These are phyloP conservation scores for Penicilliopsis zonata DNA, from an alignment of 495 filamentous ascomycete species.

Conservation along the genomic window DNA sequence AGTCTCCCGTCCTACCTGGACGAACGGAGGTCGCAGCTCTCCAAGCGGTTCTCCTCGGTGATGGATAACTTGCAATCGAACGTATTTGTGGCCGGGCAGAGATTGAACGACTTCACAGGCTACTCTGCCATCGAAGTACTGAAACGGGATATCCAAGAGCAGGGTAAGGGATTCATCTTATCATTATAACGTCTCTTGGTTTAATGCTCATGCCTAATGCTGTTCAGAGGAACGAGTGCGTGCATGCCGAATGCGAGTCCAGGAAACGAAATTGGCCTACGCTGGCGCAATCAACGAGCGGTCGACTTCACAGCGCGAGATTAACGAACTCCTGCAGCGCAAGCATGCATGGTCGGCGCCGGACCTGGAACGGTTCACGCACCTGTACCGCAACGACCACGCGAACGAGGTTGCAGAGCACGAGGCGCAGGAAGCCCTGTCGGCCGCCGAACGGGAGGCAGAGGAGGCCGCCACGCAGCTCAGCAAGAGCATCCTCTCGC, in stretches of 20 bases:
- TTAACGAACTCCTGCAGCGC: constrained; percentile 83
- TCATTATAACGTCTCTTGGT: not conserved
- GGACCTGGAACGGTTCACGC: constrained; percentile 91
- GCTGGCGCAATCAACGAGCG: constrained; percentile 65
- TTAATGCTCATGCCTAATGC: constrained; percentile 2
- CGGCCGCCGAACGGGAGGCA: constrained; percentile 61
- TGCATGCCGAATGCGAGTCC: constrained; percentile 50
- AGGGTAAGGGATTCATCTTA: constrained; percentile 32
- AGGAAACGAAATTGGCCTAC: constrained; percentile 60
- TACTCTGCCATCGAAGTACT: constrained; percentile 87
- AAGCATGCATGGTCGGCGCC: constrained; percentile 82
- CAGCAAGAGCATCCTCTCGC: constrained; percentile 65
- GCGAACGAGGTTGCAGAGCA: constrained; percentile 80
- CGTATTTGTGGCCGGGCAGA: constrained; percentile 71
- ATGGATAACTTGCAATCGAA: constrained; percentile 88
- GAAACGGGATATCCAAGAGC: constrained; percentile 58
- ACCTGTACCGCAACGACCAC: constrained; percentile 84
- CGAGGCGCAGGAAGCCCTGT: constrained; percentile 57
- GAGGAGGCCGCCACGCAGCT: constrained; percentile 64
- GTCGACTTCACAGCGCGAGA: constrained; percentile 83
- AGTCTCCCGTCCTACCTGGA: constrained; percentile 70
- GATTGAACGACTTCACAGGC: constrained; percentile 85
- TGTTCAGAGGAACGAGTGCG: constrained; percentile 49
- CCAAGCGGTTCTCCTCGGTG: constrained; percentile 59
- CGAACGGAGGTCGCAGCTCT: constrained; percentile 54